Evolutionary conservation across 2,329 filamentous ascomycete species (phyloP), one percentile per base, ranked within the genome.

Genomic region (Talaromyces funiculosus): DNA sequence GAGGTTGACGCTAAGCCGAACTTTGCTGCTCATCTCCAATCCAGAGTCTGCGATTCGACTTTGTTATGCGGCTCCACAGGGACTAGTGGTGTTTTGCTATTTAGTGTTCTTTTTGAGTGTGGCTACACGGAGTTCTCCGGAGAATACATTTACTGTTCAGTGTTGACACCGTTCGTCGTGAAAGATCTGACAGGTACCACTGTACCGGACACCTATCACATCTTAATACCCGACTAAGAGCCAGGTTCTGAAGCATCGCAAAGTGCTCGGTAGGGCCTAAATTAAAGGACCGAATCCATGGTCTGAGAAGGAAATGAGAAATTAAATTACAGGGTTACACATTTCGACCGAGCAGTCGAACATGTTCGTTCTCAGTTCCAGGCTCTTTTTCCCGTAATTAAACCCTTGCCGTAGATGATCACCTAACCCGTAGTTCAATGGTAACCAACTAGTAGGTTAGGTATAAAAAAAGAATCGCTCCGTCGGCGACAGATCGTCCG

Each of bases 301-400:
- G 54, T 57, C 47, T 57, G 54, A 57, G 26, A 20, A 22, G 37
- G 35, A 57, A 57, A 57, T 45, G 54, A 57, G 38, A 38, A 55
- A 29, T 42, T 10, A 55, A 42, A 54, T 54, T 26, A 55, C 37
- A 38, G 51, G 51, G 51, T 42, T 20, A 26, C 53, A 29, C 26
- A 31, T 51, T 8, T 35, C 29, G 9, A 20, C 26, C 26, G n/a
- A 8, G 29, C n/a, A 35, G 16, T 33, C 42, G 45, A 51, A 51
- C 45, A 51, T 51, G 45, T 51, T 51, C 45, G 18, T 33, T 33
- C 24, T 12, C n/a, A 31, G 9, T 26, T 16, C 22, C 14, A 22
- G 40, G 10, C 18, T 42, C 22, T 8, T 43, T 14, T 24, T n/a
- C n/a, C n/a, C n/a, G n/a, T n/a, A n/a, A n/a, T n/a, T n/a, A n/a